These are phyloP conservation scores for Plasmopara muralis DNA, from an alignment of 352 stramenopile species.

Conservation along the genomic window DNA sequence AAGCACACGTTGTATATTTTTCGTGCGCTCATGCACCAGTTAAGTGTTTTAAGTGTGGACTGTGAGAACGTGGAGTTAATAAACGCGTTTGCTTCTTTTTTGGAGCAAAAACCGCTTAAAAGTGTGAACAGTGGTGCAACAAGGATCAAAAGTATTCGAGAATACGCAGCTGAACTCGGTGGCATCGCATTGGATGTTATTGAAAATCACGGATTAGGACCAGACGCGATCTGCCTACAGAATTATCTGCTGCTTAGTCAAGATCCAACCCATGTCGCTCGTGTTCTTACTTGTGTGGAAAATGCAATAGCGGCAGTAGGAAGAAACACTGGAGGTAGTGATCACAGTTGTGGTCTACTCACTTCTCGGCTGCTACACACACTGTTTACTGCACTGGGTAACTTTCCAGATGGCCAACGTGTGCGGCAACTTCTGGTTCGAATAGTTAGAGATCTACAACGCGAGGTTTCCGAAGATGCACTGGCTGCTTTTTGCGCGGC, in stretches of 20 bases:
- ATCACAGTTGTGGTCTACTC: constrained; percentile 20
- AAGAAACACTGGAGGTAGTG: constrained; percentile 1
- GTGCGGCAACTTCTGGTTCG: constrained; percentile 40
- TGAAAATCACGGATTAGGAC: constrained; percentile 19
- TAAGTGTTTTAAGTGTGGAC: constrained; percentile 28
- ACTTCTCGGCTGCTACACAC: constrained; percentile 45
- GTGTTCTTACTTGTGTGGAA: constrained; percentile 36
- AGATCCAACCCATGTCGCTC: constrained; percentile 25
- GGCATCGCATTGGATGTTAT: constrained; percentile 30
- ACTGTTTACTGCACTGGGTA: constrained; percentile 37
- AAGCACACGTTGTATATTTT: constrained; percentile 47
- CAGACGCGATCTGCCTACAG: constrained; percentile 39
- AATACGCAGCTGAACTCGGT: constrained; percentile 22
- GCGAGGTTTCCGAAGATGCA: constrained; percentile 35
- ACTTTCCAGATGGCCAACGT: constrained; percentile 26
- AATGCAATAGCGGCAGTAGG: constrained; percentile 13
- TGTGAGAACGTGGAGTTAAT: constrained; percentile 24
- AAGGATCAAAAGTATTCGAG: constrained; percentile 2
- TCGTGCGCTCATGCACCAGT: constrained; percentile 42
- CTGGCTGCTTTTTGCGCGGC: constrained; percentile 53
- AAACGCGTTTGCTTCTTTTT: constrained; percentile 22
- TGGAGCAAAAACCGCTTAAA: constrained; percentile 13
- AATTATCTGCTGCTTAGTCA: constrained; percentile 39
- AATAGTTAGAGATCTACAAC: constrained; percentile 33
- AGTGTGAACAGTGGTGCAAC: constrained; percentile 1